phyloP scores from a whole-genome alignment of 202 grass and related monocot genomes.

The Zizania palustris region DNA sequence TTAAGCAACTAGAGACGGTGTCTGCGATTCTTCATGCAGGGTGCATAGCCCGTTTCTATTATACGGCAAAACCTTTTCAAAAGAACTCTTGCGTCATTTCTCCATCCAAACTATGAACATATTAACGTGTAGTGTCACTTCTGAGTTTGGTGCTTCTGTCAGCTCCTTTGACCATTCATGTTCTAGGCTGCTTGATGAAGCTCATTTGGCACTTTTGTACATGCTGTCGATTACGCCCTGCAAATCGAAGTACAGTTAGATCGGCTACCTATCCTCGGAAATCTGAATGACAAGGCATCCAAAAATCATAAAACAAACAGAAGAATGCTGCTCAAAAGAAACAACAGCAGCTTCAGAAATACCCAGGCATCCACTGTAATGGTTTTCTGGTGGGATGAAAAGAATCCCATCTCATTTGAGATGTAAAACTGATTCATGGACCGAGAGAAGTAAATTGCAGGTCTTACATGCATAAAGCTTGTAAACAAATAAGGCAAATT shows the following conservation, averaged over 20 bases:
- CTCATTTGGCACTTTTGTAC: conserved; percentile 65
- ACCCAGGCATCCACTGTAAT: conserved; percentile 9
- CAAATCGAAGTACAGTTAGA: conserved; percentile 34
- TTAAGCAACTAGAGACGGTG: conserved; percentile 13
- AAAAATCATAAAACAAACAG: conserved; percentile 9
- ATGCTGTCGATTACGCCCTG: conserved; percentile 63
- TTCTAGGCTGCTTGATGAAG: background rate
- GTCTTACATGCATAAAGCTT: background rate
- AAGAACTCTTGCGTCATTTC: conserved; percentile 12
- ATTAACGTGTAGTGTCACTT: background rate
- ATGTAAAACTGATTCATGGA: conserved; percentile 27
- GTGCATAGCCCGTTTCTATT: conserved; percentile 1
- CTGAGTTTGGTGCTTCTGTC: conserved; percentile 14
- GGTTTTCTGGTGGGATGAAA: background rate
- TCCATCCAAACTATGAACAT: conserved; percentile 34
- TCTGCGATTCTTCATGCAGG: background rate
- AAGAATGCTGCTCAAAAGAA: conserved; percentile 28
- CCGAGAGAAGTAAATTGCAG: conserved; percentile 6
- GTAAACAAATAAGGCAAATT: too few species aligned
- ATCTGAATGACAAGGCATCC: background rate
- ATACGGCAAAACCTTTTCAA: background rate
- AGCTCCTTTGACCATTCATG: conserved; percentile 16
- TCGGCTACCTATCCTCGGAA: background rate
- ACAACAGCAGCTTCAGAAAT: background rate
- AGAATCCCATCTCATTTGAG: background rate